A percentile compares a stretch with the other conserved stretches of the same genome.
Conservation (phyloP, 352 stramenopile species). For the Globisporangium perplexum region DNA sequence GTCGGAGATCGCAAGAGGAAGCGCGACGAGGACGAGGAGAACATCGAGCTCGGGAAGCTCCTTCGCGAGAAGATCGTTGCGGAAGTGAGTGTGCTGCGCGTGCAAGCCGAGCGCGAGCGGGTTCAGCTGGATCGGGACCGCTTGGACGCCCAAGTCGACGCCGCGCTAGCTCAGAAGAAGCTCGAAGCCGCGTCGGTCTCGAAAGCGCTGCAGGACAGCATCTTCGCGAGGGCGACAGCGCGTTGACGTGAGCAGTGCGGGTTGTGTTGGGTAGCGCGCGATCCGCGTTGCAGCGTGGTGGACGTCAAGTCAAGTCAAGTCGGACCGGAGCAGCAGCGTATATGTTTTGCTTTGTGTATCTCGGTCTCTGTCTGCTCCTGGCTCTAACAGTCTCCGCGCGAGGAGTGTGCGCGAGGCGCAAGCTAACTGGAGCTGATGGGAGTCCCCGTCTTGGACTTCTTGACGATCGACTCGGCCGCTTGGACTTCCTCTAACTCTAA, state of each 20-base stretch:
- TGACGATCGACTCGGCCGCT: slow-evolving; percentile 55
- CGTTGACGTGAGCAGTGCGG: neutral
- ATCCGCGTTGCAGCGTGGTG: neutral
- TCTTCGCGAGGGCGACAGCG: slow-evolving; percentile 11
- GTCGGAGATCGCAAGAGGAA: slow-evolving; percentile 12
- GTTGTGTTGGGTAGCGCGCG: neutral
- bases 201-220: slow-evolving; percentile 15
- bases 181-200: slow-evolving; percentile 25
- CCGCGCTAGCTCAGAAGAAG: slow-evolving; percentile 22
- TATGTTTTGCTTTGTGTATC: neutral
- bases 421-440: slow-evolving; percentile 61
- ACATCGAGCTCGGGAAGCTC: slow-evolving; percentile 17
- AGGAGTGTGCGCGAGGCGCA: slow-evolving; percentile 1
- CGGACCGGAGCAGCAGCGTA: neutral
- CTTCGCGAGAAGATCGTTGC: slow-evolving; percentile 12
- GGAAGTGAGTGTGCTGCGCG: slow-evolving; percentile 12
- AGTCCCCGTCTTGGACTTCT: slow-evolving; percentile 68
- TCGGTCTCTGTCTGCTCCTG: neutral
- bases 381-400: neutral
- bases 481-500: slow-evolving; percentile 45
- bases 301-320: neutral
- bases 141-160: slow-evolving; percentile 25
- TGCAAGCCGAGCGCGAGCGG: slow-evolving; percentile 26
- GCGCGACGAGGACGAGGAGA: slow-evolving; percentile 7
- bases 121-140: slow-evolving; percentile 21